phyloP scores from a whole-genome alignment of 148 eudicot genomes.

The Cornus controversa region DNA sequence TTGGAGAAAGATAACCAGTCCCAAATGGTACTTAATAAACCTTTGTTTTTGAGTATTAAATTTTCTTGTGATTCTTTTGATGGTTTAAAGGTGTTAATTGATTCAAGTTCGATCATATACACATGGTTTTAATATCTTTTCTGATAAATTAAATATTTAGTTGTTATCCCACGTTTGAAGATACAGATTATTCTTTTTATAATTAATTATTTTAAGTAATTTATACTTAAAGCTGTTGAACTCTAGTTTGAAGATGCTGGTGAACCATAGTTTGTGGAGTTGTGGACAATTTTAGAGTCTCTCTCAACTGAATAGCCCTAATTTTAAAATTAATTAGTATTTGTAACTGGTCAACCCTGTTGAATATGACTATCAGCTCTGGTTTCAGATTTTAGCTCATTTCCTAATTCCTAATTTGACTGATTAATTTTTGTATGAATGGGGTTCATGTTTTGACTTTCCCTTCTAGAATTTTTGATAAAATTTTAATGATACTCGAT shows the following conservation, averaged over 20 bases:
- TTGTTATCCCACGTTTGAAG: background rate
- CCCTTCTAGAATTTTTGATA: too few relatives aligned
- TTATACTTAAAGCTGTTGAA: background rate
- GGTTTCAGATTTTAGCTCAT: background rate
- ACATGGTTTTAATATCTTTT: too few relatives aligned
- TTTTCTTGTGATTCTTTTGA: background rate
- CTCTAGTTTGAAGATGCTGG: background rate
- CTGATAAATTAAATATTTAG: background rate
- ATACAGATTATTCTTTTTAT: background rate
- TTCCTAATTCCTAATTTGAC: too few relatives aligned
- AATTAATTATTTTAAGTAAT: background rate
- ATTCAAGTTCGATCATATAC: too few relatives aligned
- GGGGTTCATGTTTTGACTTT: too few relatives aligned
- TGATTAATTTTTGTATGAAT: too few relatives aligned
- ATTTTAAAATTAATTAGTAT: too few relatives aligned
- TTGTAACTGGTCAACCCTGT: background rate
- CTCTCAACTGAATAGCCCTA: background rate
- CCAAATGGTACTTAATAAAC: constrained; percentile 44
- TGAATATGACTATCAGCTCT: background rate
- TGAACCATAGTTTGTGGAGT: background rate
- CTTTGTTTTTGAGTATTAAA: constrained; percentile 14
- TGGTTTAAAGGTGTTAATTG: background rate
- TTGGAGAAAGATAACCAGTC: constrained; percentile 56
- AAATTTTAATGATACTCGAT: background rate
- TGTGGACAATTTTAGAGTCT: background rate